These are phyloP conservation scores for Hypoxylon intermedium DNA, from an alignment of 495 filamentous ascomycete species.

Conservation along the genomic window DNA sequence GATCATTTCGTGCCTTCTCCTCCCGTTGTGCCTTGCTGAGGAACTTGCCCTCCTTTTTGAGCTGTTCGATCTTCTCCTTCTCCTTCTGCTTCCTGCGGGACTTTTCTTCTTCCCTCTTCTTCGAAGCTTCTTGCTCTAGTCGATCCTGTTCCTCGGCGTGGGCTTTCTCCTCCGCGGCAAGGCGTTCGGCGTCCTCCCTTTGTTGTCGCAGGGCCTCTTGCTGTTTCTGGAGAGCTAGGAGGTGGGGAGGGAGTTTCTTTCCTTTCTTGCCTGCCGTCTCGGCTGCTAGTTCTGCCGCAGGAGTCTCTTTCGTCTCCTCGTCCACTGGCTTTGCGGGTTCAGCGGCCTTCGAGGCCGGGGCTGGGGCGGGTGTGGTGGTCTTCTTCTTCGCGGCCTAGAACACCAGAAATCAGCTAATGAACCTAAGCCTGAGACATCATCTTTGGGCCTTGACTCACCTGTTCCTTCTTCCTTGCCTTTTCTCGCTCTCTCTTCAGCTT, in stretches of 20 bases:
- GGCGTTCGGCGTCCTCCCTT: conserved; percentile 76
- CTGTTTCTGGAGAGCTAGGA: conserved; percentile 86
- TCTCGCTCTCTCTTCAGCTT: conserved; percentile 93
- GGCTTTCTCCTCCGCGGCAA: conserved; percentile 75
- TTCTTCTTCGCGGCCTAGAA: conserved; percentile 74
- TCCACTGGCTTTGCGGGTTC: conserved; percentile 57
- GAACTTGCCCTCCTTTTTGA: conserved; percentile 94
- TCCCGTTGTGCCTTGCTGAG: conserved; percentile 94
- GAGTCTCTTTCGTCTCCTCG: conserved; percentile 54
- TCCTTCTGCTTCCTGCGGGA: conserved; percentile 92
- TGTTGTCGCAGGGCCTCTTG: conserved; percentile 79
- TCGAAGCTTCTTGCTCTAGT: conserved; percentile 62
- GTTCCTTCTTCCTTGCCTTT: conserved; percentile 93
- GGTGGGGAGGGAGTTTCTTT: conserved; percentile 85
- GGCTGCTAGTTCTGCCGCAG: conserved; percentile 56
- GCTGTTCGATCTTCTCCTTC: conserved; percentile 91
- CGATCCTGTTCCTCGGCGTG: conserved; percentile 73
- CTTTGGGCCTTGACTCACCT: conserved; percentile 58
- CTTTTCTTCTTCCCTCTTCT: conserved; percentile 69
- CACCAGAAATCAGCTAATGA: conserved; percentile 24
- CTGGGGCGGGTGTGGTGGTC: conserved; percentile 52
- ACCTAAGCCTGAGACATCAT: not conserved
- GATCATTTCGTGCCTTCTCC: conserved; percentile 79
- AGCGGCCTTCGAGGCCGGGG: conserved; percentile 49
- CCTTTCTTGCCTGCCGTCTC: conserved; percentile 73